Base-by-base conservation (phyloP, 805 yeast species). In the Yarrowia alimentaria region DNA sequence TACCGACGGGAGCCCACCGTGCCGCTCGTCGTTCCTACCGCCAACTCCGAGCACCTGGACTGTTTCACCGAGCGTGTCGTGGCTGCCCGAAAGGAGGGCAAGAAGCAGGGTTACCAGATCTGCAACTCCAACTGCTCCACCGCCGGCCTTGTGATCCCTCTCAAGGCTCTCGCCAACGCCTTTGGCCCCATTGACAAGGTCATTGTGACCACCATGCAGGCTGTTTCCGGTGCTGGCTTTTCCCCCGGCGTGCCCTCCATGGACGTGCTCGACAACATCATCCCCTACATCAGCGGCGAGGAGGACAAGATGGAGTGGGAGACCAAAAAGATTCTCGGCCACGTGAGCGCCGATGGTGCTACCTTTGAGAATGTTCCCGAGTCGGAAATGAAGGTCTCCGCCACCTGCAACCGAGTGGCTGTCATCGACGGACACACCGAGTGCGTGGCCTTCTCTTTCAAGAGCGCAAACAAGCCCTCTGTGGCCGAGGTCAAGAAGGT, bases 271-370 rank as follows among this genome's bases (percentile, higher is more conserved):
- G 99, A 93, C 70, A 93, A 93, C 71, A 77, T 93, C 58, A 88
- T 93, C 52, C 99, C 99, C 32, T 93, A 73, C 76, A 93, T 93
- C 64, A 75, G 89, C 57, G 97, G 98, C 37, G 99, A 93, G 71
- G 99, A 93, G 72, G 99, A 93, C 60, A 93, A 93, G 72, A 87
- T 93, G 61, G 99, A 93, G 71, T 89, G 95, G 94, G 99, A 93
- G 74, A 89, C 98, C 51, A 85, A 87, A 65, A 93, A 93, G 73
- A 93, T 93, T 58, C 76, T 93, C 61, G 97, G 96, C 57, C 56
- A 64, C 25, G 64, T 78, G 49, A 69, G 73, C 49, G 57, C 62
- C 0, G 75, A 69, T 28, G 75, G 73, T 8, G 67, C 69, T 37
- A 79, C 78, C 17, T 78, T 87, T 58, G 73, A 74, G 12, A 69